Evolutionary conservation across 2,329 filamentous ascomycete species (phyloP), one percentile per base, ranked within the genome.

Genomic region (Fusarium irregulare): DNA sequence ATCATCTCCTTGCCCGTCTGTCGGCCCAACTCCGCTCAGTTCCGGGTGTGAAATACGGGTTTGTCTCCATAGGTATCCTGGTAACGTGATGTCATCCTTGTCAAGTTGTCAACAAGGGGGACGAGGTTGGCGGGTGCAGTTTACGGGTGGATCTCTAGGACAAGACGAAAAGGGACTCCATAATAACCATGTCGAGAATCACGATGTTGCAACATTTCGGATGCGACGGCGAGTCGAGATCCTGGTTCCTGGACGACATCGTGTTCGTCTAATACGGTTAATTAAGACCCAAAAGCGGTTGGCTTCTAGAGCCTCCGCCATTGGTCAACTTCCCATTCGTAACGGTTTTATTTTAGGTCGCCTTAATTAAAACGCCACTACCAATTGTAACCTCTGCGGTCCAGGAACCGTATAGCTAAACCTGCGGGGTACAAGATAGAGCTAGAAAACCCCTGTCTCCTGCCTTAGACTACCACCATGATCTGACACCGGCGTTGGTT

Each of bases 61-160:
- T 49, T 21, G 21, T 51, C 65, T 71, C 68, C 68, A 71, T 71
- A 56, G 55, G n/a, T 11, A 71, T 56, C 63, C 59, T 16, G 12
- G 64, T 13, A 42, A 34, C 30, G 45, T 71, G 68, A 71, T 68
- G 64, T 71, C 69, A 71, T 71, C 23, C 42, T 45, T 21, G 55
- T 25, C 40, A 27, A 42, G 46, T 57, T 66, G 3, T 25, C 13
- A 41, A 27, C 18, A 21, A 14, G 28, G 28, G 28, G 28, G 28
- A 13, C 12, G 28, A 30, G 28, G 28, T 14, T 14, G 28, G 28
- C 28, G 28, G 28, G 28, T 30, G 28, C 28, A 30, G 28, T 30
- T 30, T 30, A 30, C 28, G 12, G 10, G 28, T 30, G 28, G 28
- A 30, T 30, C 12, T 30, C 12, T 13, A 30, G 28, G 28, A 30